Base-by-base conservation (phyloP, 345 rosid genomes). In the Brassica juncea region DNA sequence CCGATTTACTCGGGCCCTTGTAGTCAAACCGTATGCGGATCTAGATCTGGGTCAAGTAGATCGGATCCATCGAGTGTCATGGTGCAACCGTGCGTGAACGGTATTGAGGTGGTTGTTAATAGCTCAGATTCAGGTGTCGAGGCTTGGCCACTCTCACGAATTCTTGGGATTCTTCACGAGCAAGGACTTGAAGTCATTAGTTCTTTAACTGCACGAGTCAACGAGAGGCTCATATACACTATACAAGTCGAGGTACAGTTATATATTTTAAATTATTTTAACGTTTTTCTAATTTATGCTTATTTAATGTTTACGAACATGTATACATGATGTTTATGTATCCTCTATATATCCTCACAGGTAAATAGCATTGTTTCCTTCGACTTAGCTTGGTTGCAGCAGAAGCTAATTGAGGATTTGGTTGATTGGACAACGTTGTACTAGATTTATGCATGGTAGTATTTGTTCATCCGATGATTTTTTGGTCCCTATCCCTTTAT, bases 241-340 rank as follows among this genome's bases (percentile, higher is more conserved):
- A 80, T 87, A 71, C 84, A 82, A 82, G 79, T 74, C 31, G 72
- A 87, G 90, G 86, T 85, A 79, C 3, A 12, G 71, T 71, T 71
- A 66, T 25, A 55, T 49, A 47, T 49, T 16, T 54, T 0, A 25
- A 52, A 4, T 54, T 32, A 12, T 49, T 58, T 2, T 69, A 69
- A 23, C 25, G 25, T 23, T 23, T 23, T 23, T 23, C 25, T 23
- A 23, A 23, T 31, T 31, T 68, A 59, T 27, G 27, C 5, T 44
- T 7, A 16, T 6, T 15, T 8, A 7, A 44, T 42, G 9, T 34
- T 5, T 34, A 6, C 37, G 37, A 35, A 35, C 39, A 35, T 35
- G 37, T 44, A 31, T 31, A 31, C 32, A 23, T 23, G 25, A 23
- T 23, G 9, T 47, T 19, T 31, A 49, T 73, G 52, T 3, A 44